phyloP scores from a whole-genome alignment of 352 stramenopile genomes.

The Globisporangium splendens region DNA sequence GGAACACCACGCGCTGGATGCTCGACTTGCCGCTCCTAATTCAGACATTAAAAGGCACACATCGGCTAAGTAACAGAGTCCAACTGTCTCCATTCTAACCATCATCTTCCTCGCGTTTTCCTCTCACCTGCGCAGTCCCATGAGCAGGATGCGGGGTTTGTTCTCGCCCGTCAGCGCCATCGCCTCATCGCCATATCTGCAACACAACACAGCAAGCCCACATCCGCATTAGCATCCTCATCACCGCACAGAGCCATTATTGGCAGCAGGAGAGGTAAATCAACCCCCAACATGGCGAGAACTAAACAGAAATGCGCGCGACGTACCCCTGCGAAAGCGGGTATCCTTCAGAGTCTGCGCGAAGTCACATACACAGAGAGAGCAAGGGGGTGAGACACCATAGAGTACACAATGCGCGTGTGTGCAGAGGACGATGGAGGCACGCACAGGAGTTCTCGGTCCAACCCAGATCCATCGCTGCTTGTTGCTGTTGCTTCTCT shows the following conservation, averaged over 20 bases:
- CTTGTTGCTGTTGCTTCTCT: background rate
- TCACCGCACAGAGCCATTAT: background rate
- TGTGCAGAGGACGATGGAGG: background rate
- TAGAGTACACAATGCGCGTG: background rate
- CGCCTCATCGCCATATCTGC: slow-evolving; percentile 66
- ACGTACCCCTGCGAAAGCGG: slow-evolving; percentile 29
- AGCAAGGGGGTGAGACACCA: background rate
- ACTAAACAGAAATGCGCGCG: no score
- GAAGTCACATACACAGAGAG: slow-evolving; percentile 1
- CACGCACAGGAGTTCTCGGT: slow-evolving; percentile 76
- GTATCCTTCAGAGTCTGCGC: slow-evolving; percentile 32
- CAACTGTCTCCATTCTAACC: background rate
- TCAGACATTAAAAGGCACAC: background rate
- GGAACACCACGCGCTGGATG: slow-evolving; percentile 97
- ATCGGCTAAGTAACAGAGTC: background rate
- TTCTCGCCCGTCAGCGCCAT: slow-evolving; percentile 83
- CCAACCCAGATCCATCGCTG: slow-evolving; percentile 59
- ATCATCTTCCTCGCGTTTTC: background rate
- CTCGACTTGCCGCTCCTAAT: slow-evolving; percentile 83
- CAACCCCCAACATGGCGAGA: no score
- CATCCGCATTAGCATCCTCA: slow-evolving; percentile 4
- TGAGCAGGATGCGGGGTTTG: slow-evolving; percentile 95
- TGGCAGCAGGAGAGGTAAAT: no score
- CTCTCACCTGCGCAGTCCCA: slow-evolving; percentile 90
- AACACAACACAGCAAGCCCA: slow-evolving; percentile 2